Base-by-base conservation (phyloP, 345 rosid species). In the Garcia nutans region DNA sequence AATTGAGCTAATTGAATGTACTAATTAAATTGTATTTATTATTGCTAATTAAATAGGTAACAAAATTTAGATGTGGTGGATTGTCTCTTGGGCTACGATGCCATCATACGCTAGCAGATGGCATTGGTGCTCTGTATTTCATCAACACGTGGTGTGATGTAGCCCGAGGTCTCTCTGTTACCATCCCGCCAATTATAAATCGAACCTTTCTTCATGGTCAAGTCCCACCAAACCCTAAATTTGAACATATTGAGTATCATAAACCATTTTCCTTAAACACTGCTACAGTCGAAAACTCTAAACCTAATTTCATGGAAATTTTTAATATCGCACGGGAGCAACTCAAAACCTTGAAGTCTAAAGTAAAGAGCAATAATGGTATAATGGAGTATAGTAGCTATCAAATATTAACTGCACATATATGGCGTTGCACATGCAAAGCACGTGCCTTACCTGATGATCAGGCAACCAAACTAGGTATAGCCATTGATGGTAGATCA, bases 401-500 rank as follows among this genome's bases (percentile, higher is more conserved):
- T 15, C 58, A 68, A 50, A 59, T 65, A 52, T 41, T 85, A 1
- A 63, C 80, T 0, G 79, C 84, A 0, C 83, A 83, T 11, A 67
- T 80, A 12, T 83, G 88, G 88, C 81, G 84, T 11, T 76, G 81
- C 56, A 28, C 42, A 19, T 72, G 70, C 47, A 74, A 74, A 47
- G 83, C 86, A 1, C 74, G 81, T 6, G 70, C 69, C 5, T 75
- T 78, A 11, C 11, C 72, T 0, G 73, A 55, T 22, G 80, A 85
- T 58, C 83, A 83, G 20, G 52, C 26, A 2, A 83, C 78, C 0
- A 75, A 62, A 58, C 22, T 83, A 3, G 0, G 0, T 6, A 4
- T 54, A 1, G n/a, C n/a, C n/a, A 6, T 54, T 2, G 71, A 85
- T 70, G 89, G 89, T 24, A 78, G 88, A 50, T 64, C 83, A 3